A percentile compares a stretch with the other conserved stretches of the same genome.
Evolutionary conservation across 2,329 filamentous ascomycete species (phyloP).

Genomic region (Diaporthe vaccinii): DNA sequence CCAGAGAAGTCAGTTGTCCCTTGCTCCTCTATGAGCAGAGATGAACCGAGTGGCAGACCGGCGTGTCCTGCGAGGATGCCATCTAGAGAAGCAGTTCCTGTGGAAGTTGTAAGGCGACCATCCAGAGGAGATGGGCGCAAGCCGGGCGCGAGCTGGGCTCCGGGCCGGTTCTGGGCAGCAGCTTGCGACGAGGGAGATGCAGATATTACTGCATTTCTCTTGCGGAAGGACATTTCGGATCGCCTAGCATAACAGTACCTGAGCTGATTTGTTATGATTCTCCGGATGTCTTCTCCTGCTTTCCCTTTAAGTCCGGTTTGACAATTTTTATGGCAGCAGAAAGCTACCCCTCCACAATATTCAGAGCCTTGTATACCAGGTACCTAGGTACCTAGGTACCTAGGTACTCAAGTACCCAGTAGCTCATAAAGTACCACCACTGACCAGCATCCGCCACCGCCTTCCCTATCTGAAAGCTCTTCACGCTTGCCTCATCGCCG

Average conservation of each 20-base stretch:
- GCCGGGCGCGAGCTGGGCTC: conserved; percentile 58
- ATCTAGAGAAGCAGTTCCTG: conserved; percentile 89
- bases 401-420: conserved; percentile 15
- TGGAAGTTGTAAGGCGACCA: conserved; percentile 89
- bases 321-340: not conserved
- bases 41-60: conserved; percentile 85
- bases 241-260: not conserved
- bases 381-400: conserved; percentile 27
- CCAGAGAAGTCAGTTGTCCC: conserved; percentile 96
- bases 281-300: conserved; percentile 9
- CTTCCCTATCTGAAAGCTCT: not conserved
- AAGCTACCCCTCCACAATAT: conserved; percentile 41
- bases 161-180: conserved; percentile 46
- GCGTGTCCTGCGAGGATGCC: conserved; percentile 87
- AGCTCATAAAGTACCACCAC: conserved; percentile 27
- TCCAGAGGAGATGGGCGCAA: conserved; percentile 90
- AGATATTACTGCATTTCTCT: conserved; percentile 67
- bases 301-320: not conserved
- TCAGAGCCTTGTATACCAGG: not conserved
- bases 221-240: conserved; percentile 68
- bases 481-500: not conserved
- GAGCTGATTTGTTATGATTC: not conserved
- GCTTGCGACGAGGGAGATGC: conserved; percentile 49
- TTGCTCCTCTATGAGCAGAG: conserved; percentile 85
- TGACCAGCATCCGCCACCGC: not conserved